Evolutionary conservation across 306 rosid species (phyloP).

Genomic region (Gastrolobium bilobum): DNA sequence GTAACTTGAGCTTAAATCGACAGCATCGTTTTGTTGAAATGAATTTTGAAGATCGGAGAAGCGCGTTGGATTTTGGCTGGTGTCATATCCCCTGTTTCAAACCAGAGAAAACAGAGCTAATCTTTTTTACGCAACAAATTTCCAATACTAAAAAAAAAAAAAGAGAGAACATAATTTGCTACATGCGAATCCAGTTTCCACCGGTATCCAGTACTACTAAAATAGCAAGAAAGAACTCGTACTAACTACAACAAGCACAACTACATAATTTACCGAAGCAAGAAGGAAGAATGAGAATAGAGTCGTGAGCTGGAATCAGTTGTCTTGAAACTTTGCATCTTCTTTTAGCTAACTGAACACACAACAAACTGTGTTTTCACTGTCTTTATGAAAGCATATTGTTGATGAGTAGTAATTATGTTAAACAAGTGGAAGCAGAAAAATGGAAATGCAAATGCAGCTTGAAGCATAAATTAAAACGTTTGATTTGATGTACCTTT

Average conservation of each 20-base stretch:
- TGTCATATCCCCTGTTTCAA: constrained; percentile 78
- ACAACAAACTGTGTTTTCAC: background rate
- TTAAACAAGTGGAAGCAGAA: constrained; percentile 39
- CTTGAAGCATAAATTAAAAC: constrained; percentile 49
- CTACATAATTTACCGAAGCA: constrained; percentile 53
- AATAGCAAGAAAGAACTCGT: no score
- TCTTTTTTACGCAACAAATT: constrained; percentile 33
- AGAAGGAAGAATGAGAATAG: constrained; percentile 64
- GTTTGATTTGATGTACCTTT: constrained; percentile 62
- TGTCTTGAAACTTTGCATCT: constrained; percentile 79
- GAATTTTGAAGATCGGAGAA: constrained; percentile 77
- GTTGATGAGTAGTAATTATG: background rate
- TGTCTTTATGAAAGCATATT: constrained; percentile 26
- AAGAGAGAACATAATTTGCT: background rate
- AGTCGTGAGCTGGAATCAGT: constrained; percentile 61
- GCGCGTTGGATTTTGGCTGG: constrained; percentile 58
- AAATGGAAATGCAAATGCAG: constrained; percentile 6
- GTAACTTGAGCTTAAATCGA: constrained; percentile 87
- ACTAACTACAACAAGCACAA: background rate
- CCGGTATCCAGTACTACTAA: background rate
- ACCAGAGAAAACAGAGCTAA: constrained; percentile 50
- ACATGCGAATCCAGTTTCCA: constrained; percentile 6
- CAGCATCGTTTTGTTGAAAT: constrained; percentile 72
- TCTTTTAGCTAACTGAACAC: background rate
- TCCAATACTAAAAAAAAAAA: background rate